Percentiles rank a stretch among this genome's conserved stretches.
Evolutionary conservation across 75 land plant species (phyloP).

Genomic region (Chamaecyparis obtusa): DNA sequence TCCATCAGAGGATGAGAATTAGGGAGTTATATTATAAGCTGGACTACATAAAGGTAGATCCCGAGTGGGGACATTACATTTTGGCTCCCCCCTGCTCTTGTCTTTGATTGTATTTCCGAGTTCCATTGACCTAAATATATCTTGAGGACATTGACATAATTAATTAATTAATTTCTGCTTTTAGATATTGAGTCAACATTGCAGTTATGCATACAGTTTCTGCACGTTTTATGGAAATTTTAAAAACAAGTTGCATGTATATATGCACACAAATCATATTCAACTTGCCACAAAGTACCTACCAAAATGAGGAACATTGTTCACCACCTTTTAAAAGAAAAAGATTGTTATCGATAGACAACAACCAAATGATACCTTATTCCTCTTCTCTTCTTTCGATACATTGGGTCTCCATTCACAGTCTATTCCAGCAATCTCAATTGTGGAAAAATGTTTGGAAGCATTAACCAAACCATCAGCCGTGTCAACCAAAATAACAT

Average conservation of each 20-base stretch:
- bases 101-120: no score
- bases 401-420: constrained; percentile 7
- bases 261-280: not conserved
- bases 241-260: not conserved
- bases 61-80: no score
- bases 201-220: not conserved
- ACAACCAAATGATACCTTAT: not conserved
- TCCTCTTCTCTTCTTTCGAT: constrained; percentile 4
- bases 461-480: constrained; percentile 1
- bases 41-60: no score
- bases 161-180: no score
- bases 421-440: constrained; percentile 5
- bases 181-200: not conserved
- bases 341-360: not conserved
- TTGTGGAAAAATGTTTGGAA: not conserved
- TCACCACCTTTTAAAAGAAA: not conserved
- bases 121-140: no score
- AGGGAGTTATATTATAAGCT: no score
- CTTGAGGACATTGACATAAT: no score
- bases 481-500: constrained; percentile 11
- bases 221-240: not conserved
- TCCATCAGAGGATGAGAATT: no score
- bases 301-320: not conserved
- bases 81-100: no score
- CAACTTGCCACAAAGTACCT: not conserved